phyloP scores from a whole-genome alignment of 345 rosid genomes.

The Diplotaxis tenuifolia region DNA sequence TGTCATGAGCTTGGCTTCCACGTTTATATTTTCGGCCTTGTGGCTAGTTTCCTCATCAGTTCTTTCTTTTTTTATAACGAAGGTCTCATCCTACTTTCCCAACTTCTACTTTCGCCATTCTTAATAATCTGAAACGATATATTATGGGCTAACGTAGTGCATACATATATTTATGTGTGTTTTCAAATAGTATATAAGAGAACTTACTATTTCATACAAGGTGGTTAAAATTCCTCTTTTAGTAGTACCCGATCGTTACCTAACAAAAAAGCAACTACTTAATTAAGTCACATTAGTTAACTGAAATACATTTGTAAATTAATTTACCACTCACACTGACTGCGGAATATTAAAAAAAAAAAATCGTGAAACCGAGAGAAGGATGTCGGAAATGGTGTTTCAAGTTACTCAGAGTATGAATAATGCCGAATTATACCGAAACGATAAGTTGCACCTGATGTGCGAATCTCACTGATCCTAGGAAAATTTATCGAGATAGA shows the following conservation, averaged over 20 bases:
- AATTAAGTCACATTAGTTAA: neutral
- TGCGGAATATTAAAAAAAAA: neutral
- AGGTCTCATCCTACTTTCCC: no score
- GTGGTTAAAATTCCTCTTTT: neutral
- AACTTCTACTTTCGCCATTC: neutral
- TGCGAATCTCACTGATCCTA: neutral
- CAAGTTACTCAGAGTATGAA: neutral
- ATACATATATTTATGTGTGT: neutral
- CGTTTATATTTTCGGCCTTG: slow-evolving; percentile 13
- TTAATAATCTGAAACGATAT: neutral
- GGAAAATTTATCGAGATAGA: neutral
- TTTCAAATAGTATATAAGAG: neutral
- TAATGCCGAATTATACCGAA: neutral
- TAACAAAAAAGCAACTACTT: neutral
- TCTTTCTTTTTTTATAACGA: neutral
- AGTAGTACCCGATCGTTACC: neutral
- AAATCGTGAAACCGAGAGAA: neutral
- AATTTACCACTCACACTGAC: neutral
- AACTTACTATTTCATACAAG: neutral
- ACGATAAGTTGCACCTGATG: neutral
- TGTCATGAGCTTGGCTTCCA: slow-evolving; percentile 17
- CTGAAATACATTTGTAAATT: neutral
- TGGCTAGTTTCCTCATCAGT: slow-evolving; percentile 23
- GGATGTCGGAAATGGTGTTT: neutral
- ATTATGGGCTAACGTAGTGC: neutral